phyloP scores from a whole-genome alignment of 2,329 filamentous ascomycete species.

The Massarina eburnea region DNA sequence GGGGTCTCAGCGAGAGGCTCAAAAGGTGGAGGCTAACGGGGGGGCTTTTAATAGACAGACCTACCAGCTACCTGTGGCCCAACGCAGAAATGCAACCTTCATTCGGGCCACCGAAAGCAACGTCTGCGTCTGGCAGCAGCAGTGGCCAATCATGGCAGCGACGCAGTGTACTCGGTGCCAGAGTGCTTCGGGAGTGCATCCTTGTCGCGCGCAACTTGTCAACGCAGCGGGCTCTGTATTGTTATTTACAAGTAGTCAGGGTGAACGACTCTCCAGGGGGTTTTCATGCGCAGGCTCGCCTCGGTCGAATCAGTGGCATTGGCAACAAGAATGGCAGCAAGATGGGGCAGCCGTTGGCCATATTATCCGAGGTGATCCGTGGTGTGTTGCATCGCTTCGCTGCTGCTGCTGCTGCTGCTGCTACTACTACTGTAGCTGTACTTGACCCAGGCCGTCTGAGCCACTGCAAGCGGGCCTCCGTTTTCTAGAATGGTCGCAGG shows the following conservation, averaged over 20 bases:
- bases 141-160: not conserved
- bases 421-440: too few relatives aligned
- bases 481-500: constrained; percentile 36
- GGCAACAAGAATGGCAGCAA: constrained; percentile 4
- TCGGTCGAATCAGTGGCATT: constrained; percentile 12
- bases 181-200: constrained; percentile 16
- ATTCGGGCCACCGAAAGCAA: too few relatives aligned
- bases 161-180: constrained; percentile 15
- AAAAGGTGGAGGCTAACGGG: constrained; percentile 3
- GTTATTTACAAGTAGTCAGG: not conserved
- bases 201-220: constrained; percentile 10
- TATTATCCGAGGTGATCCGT: constrained; percentile 15
- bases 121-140: not conserved
- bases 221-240: not conserved
- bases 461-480: constrained; percentile 15
- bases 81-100: not conserved
- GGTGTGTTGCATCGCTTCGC: constrained; percentile 40
- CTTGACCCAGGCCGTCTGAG: constrained; percentile 17
- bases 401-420: too few relatives aligned
- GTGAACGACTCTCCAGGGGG: constrained; percentile 2
- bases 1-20: not conserved
- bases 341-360: constrained; percentile 3
- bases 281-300: constrained; percentile 22
- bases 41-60: constrained; percentile 16
- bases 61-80: not conserved